Percentiles rank a stretch among this genome's conserved stretches.
Conservation (phyloP, 1,284 basidiomycete species). For the Microbotryomycetes sp. region DNA sequence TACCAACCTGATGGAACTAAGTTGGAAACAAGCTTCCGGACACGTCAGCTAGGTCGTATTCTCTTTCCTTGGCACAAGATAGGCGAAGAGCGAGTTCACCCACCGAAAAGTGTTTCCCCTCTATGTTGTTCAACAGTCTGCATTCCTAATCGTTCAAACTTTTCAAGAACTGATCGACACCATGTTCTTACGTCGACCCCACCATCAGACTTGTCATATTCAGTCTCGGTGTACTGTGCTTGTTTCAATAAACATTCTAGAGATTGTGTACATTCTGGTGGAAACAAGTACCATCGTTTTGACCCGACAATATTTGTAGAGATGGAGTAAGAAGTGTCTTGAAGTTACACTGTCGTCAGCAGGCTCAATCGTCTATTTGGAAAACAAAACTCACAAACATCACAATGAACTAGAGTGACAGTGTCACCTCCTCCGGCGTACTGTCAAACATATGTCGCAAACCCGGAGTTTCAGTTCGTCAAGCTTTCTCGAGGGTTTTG, state of each 20-base stretch:
- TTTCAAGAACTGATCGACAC: conserved; percentile 12
- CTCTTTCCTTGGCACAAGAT: background rate
- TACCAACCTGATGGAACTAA: conserved; percentile 41
- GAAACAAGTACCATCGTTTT: conserved; percentile 53
- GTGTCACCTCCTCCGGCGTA: conserved; percentile 47
- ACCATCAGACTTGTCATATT: conserved; percentile 38
- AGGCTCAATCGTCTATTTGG: background rate
- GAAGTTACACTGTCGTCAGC: background rate
- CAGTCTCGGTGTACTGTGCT: conserved; percentile 18
- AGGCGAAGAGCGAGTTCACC: background rate
- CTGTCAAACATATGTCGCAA: too few species aligned
- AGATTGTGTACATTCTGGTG: conserved; percentile 41
- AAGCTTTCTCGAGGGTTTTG: too few species aligned
- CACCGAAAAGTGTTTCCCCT: conserved; percentile 46
- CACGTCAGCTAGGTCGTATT: conserved; percentile 42
- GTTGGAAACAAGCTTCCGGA: conserved; percentile 17
- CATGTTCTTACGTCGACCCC: conserved; percentile 37
- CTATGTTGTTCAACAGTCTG: conserved; percentile 37
- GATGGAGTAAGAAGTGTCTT: conserved; percentile 52
- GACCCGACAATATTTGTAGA: conserved; percentile 52
- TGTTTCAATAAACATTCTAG: conserved; percentile 34
- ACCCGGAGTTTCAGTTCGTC: too few species aligned
- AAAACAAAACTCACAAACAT: conserved; percentile 44
- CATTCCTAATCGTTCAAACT: conserved; percentile 32
- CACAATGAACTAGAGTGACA: conserved; percentile 48